These are phyloP conservation scores for Boechera divaricarpa DNA, from an alignment of 345 rosid species.

Conservation along the genomic window DNA sequence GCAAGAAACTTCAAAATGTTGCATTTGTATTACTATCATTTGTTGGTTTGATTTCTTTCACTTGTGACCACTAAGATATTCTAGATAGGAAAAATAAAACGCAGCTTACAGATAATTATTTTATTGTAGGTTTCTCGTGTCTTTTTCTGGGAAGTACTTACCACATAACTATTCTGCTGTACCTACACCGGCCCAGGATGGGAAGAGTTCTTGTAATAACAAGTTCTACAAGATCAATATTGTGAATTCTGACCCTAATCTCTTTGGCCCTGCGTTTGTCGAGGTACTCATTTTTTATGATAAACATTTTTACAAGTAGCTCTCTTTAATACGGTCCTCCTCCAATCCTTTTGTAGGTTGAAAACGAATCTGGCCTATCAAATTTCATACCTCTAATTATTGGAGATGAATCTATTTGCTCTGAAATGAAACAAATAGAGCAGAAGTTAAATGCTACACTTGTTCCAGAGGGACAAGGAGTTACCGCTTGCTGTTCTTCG, in stretches of 20 bases:
- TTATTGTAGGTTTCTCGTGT: constrained; percentile 80
- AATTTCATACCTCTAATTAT: constrained; percentile 86
- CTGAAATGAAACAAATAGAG: constrained; percentile 74
- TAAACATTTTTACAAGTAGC: constrained; percentile 2
- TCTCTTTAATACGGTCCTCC: constrained; percentile 9
- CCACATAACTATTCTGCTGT: constrained; percentile 59
- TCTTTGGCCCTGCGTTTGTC: constrained; percentile 91
- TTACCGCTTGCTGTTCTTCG: constrained; percentile 34
- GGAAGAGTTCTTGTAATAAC: constrained; percentile 55
- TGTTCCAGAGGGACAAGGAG: constrained; percentile 46
- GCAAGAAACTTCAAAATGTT: constrained; percentile 25
- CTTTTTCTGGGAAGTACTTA: constrained; percentile 90
- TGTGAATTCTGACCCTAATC: constrained; percentile 61
- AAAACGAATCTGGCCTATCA: constrained; percentile 86
- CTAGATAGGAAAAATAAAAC: constrained; percentile 14
- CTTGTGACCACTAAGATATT: constrained; percentile 21
- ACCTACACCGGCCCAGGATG: constrained; percentile 50
- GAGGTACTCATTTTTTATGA: constrained; percentile 57
- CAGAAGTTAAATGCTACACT: constrained; percentile 57
- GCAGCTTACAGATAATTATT: constrained; percentile 23
- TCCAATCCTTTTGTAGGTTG: constrained; percentile 63
- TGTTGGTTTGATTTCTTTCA: constrained; percentile 16
- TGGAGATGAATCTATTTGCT: constrained; percentile 72
- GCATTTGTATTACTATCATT: constrained; percentile 11
- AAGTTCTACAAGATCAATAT: constrained; percentile 67